Percentiles rank a stretch among this genome's conserved stretches.
Conservation (phyloP, 306 rosid genomes). For the Mucuna pruriens region DNA sequence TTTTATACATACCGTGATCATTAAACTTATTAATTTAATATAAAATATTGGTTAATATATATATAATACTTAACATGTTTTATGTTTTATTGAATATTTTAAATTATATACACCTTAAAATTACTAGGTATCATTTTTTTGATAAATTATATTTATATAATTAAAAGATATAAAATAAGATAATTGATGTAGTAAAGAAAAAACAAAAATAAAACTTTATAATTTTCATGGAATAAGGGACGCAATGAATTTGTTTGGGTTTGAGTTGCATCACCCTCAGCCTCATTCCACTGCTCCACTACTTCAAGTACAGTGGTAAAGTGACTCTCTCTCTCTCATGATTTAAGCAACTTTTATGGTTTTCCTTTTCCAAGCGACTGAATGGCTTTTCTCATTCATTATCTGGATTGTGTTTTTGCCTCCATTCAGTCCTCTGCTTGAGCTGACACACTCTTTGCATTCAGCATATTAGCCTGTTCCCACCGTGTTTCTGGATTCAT, state of each 20-base stretch:
- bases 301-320: constrained; percentile 47
- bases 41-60: too few relatives aligned
- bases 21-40: too few relatives aligned
- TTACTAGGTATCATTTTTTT: too few relatives aligned
- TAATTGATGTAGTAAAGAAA: too few relatives aligned
- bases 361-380: constrained; percentile 37
- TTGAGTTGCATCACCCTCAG: constrained; percentile 44
- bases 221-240: constrained; percentile 72
- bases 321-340: constrained; percentile 24
- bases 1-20: too few relatives aligned
- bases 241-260: constrained; percentile 38
- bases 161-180: too few relatives aligned
- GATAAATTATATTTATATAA: too few relatives aligned
- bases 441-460: constrained; percentile 41
- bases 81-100: too few relatives aligned
- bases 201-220: too few relatives aligned
- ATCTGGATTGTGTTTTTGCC: constrained; percentile 48
- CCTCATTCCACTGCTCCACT: constrained; percentile 46
- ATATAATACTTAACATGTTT: too few relatives aligned
- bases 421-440: constrained; percentile 44
- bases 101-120: too few relatives aligned
- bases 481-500: constrained; percentile 38
- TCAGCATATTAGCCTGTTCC: constrained; percentile 43
- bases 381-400: constrained; percentile 42
- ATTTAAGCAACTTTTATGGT: constrained; percentile 39